These are phyloP conservation scores for Pseudocercospora pini-densiflorae DNA, from an alignment of 2,329 filamentous ascomycete species.

Conservation along the genomic window DNA sequence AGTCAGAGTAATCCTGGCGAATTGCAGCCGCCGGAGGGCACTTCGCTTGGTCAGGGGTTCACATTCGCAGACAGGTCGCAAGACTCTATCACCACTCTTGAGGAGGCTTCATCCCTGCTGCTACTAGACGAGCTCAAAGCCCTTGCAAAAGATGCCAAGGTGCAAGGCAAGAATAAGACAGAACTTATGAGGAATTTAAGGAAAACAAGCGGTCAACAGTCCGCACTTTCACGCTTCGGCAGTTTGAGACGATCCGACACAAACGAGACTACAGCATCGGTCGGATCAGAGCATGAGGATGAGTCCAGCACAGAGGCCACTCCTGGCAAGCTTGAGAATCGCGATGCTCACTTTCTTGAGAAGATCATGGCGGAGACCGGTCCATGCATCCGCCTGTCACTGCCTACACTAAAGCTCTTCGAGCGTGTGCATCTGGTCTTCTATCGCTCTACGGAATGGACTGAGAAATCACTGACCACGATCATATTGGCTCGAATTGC, in stretches of 20 bases:
- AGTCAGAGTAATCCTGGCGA: slow-evolving; percentile 53
- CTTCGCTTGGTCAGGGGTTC: slow-evolving; percentile 62
- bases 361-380: slow-evolving; percentile 81
- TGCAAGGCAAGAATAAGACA: slow-evolving; percentile 85
- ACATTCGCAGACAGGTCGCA: slow-evolving; percentile 81
- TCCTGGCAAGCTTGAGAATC: slow-evolving; percentile 57
- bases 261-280: slow-evolving; percentile 58
- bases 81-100: slow-evolving; percentile 72
- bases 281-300: slow-evolving; percentile 40
- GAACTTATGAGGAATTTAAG: slow-evolving; percentile 77
- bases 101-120: slow-evolving; percentile 81
- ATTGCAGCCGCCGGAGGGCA: slow-evolving; percentile 52
- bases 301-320: slow-evolving; percentile 44
- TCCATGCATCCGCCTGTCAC: slow-evolving; percentile 80
- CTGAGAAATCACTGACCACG: slow-evolving; percentile 92
- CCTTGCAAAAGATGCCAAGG: slow-evolving; percentile 83
- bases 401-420: slow-evolving; percentile 76
- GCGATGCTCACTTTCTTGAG: slow-evolving; percentile 73
- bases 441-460: slow-evolving; percentile 95
- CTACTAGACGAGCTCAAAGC: slow-evolving; percentile 85
- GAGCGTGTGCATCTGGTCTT: slow-evolving; percentile 95
- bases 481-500: slow-evolving; percentile 94
- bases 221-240: slow-evolving; percentile 69
- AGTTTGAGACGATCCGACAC: slow-evolving; percentile 69
- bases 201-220: slow-evolving; percentile 74